Evolutionary conservation across 2,329 filamentous ascomycete genomes (phyloP), one percentile per base, ranked within the genome.

Genomic region (Cordyceps cicadae): DNA sequence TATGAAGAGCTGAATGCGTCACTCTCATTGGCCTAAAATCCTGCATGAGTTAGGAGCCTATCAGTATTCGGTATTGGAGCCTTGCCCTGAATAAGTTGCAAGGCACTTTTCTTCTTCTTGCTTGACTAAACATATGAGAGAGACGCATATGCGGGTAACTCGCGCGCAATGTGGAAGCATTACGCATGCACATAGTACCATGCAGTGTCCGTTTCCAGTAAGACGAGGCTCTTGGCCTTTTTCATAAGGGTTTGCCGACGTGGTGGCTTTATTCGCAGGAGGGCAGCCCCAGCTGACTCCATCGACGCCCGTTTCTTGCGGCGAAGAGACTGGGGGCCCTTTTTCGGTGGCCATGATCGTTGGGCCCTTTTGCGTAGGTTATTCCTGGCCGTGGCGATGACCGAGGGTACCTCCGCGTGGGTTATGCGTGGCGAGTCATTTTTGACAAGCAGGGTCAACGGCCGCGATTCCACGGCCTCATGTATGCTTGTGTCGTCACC

Each of bases 241-340:
- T 45, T 7, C 3, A 29, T 29, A 29, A 29, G 29, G 29, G 29
- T 29, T 29, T 6, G 34, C 34, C 24, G 52, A 37, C 39, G 37
- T 21, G 34, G 37, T 24, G 37, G 24, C 52, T 45, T 19, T 54
- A n/a, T 46, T 43, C 19, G 26, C 15, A 32, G 41, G 19, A n/a
- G 48, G 46, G 46, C 39, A 51, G 48, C 49, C 56, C 56, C 56
- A 59, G 49, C 56, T 53, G 56, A 59, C 56, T 26, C 56, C 56
- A 59, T 59, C 56, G 26, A 29, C 7, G 24, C 37, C 39, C 11
- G 3, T 21, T 21, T 15, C 12, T 26, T 29, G 14, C 12, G n/a
- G 24, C 21, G n/a, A n/a, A 43, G 14, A n/a, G 15, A 5, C 39
- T 43, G 39, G 39, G 39, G 39, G 15, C 2, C 17, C 17, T 8